Conservation (phyloP, 176 grass and related monocot species). For the Eragrostis nindensis region DNA sequence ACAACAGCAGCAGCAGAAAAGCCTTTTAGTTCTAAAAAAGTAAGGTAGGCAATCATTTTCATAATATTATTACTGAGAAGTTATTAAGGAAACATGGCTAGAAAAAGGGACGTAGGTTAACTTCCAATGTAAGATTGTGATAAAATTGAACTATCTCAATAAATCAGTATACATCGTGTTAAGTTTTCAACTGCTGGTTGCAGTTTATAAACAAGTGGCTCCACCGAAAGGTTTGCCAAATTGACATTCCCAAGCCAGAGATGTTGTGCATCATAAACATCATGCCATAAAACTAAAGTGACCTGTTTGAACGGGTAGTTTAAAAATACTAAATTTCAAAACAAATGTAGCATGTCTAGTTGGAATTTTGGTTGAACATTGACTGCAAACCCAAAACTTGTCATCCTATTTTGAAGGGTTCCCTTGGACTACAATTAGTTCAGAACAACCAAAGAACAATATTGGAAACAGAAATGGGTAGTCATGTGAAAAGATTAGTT, state of each 20-base stretch:
- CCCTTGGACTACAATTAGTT: not conserved
- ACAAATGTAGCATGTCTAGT: not conserved
- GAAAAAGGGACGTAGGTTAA: not conserved
- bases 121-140: not conserved
- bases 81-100: not conserved
- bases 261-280: not conserved
- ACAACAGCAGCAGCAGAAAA: not conserved
- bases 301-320: not conserved
- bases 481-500: not conserved
- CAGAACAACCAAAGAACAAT: not conserved
- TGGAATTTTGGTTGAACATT: not conserved
- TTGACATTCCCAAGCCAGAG: not conserved
- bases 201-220: not conserved
- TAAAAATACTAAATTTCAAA: not conserved
- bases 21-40: not conserved
- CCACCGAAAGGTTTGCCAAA: not conserved
- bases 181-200: too few species aligned
- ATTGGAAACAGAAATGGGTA: not conserved
- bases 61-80: not conserved
- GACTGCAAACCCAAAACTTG: not conserved
- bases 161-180: too few species aligned
- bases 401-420: not conserved
- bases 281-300: not conserved
- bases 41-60: not conserved
- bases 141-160: constrained; percentile 15